Base-by-base conservation (phyloP, 2,329 filamentous ascomycete species). In the Diaporthe vexans region DNA sequence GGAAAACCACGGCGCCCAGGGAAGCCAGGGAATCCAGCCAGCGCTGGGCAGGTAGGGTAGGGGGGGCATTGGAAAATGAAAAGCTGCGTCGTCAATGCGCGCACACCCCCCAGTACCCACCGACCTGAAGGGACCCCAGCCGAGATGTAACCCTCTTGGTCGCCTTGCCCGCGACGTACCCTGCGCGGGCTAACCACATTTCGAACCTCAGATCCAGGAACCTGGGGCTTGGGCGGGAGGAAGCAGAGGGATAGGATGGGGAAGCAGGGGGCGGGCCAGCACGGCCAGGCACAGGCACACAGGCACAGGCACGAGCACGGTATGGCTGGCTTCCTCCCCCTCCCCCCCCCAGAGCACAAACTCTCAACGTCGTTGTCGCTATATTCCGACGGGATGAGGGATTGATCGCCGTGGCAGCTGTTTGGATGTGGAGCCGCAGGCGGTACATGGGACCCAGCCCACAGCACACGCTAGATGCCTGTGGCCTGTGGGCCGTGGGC, bases 101-200 rank as follows among this genome's bases (percentile, higher is more conserved):
- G 56, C 69, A 72, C 69, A 72, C 69, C 69, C 69, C 46, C 69
- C 56, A 21, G 69, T 52, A 40, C 43, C 67, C 54, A 54, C 43
- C 54, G 57, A 37, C 74, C 37, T 61, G 58, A 72, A 61, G 71
- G 51, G 48, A 65, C 52, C 65, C 74, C 74, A 63, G 52, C 43
- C 48, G 37, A 57, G 72, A 59, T 74, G 74, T 63, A 69, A 75
- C 72, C 63, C 68, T 69, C 72, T 57, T 68, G 63, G 59, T 74
- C 72, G 74, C 74, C 72, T 74, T 73, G 73, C 67, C 74, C 74
- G 74, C 74, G 71, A 59, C 67, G 54, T 58, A 21, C 73, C 73
- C 73, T 71, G 74, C 57, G 15, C 65, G 74, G 74, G 67, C 74
- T 71, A 73, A 67, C 72, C 71, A 63, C 43, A 71, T 59, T 58